phyloP scores from a whole-genome alignment of 345 rosid genomes.

The Arabis hirsuta region DNA sequence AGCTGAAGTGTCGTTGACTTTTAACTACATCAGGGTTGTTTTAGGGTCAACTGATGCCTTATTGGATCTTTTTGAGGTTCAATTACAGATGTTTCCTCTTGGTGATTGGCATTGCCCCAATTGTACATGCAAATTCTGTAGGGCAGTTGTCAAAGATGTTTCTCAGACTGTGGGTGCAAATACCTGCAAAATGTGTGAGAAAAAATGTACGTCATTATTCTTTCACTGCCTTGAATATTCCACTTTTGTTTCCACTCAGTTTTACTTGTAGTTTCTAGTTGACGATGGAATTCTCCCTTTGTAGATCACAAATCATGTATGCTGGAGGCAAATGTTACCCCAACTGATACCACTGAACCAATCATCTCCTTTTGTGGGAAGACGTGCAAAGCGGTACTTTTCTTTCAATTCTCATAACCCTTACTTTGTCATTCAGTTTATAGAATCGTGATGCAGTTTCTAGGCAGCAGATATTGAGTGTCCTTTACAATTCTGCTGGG shows the following conservation, averaged over 20 bases:
- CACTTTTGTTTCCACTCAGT: conserved; percentile 7
- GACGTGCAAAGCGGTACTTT: conserved; percentile 68
- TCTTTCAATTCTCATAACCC: conserved; percentile 13
- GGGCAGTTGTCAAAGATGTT: conserved; percentile 45
- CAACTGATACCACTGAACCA: conserved; percentile 43
- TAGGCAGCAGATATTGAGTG: background rate
- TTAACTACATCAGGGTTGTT: conserved; percentile 23
- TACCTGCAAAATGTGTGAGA: conserved; percentile 71
- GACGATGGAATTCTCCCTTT: conserved; percentile 26
- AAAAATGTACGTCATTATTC: conserved; percentile 58
- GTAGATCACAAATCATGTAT: conserved; percentile 74
- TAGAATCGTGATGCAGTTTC: background rate
- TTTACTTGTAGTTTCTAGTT: conserved; percentile 20
- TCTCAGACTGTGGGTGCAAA: conserved; percentile 42
- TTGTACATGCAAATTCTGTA: conserved; percentile 87
- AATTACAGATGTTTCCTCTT: conserved; percentile 71
- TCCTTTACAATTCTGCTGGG: background rate
- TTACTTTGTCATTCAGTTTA: conserved; percentile 7
- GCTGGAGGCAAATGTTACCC: conserved; percentile 48
- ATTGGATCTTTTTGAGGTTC: conserved; percentile 37
- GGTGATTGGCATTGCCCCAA: conserved; percentile 90
- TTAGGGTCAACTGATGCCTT: conserved; percentile 29
- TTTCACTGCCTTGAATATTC: conserved; percentile 19
- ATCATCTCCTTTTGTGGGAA: conserved; percentile 60
- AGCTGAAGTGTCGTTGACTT: conserved; percentile 9